phyloP scores from a whole-genome alignment of 2,329 filamentous ascomycete species.

The Cladosporium sp. region DNA sequence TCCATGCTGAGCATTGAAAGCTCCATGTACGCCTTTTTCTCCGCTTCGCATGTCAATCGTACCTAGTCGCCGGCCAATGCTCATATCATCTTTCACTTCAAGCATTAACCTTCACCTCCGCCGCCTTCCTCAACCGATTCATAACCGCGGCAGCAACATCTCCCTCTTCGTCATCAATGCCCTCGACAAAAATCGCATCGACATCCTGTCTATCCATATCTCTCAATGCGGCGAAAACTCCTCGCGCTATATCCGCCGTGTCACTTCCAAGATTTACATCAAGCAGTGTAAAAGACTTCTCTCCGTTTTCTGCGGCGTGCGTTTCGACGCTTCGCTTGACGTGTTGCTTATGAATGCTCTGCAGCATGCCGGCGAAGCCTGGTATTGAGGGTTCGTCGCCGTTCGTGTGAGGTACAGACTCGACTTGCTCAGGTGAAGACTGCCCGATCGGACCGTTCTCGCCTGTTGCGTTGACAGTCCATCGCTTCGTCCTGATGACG shows the following conservation, averaged over 20 bases:
- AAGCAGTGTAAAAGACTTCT: conserved; percentile 43
- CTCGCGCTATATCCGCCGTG: conserved; percentile 72
- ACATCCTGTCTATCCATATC: conserved; percentile 77
- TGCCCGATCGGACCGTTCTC: not conserved
- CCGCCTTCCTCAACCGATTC: conserved; percentile 49
- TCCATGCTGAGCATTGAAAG: too few species aligned
- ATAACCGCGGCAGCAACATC: conserved; percentile 72
- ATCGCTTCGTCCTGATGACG: conserved; percentile 35
- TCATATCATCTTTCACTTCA: not conserved
- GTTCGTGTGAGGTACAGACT: conserved; percentile 12
- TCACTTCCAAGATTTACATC: conserved; percentile 71
- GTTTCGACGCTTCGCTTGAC: conserved; percentile 1
- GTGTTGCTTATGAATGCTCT: conserved; percentile 11
- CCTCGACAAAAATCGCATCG: conserved; percentile 86
- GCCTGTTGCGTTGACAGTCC: conserved; percentile 21
- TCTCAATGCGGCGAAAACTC: conserved; percentile 80
- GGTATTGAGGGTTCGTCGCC: conserved; percentile 18
- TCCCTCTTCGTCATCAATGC: conserved; percentile 61
- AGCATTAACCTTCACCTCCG: conserved; percentile 32
- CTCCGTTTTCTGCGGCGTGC: not conserved
- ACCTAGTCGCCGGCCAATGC: too few species aligned
- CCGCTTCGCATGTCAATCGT: too few species aligned
- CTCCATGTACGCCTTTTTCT: too few species aligned
- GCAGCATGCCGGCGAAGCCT: conserved; percentile 27
- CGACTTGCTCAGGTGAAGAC: not conserved